These are phyloP conservation scores for Alectoria sarmentosa DNA, from an alignment of 495 filamentous ascomycete species.

Conservation along the genomic window DNA sequence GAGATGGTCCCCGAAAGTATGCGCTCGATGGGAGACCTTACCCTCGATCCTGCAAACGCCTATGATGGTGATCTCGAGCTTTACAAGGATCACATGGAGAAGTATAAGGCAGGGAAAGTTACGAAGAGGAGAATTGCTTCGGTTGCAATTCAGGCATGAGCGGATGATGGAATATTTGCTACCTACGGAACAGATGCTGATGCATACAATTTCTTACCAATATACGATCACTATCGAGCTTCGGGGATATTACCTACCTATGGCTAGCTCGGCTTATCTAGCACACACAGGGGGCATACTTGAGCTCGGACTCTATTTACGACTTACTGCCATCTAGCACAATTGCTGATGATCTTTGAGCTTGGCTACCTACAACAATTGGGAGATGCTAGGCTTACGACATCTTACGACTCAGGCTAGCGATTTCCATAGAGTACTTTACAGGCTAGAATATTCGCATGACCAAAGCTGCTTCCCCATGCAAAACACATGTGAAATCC, in stretches of 20 bases:
- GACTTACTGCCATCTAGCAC: neutral
- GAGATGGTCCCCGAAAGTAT: conserved; percentile 5
- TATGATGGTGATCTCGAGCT: conserved; percentile 21
- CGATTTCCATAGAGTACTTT: neutral
- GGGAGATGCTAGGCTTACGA: neutral
- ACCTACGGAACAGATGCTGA: neutral
- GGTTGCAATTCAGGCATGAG: neutral
- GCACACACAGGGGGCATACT: neutral
- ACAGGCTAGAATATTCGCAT: neutral
- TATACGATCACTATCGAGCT: neutral
- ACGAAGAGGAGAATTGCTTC: neutral
- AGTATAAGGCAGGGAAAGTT: neutral
- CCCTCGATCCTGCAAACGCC: neutral
- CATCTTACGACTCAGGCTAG: neutral
- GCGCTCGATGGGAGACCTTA: conserved; percentile 10
- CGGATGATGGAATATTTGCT: neutral
- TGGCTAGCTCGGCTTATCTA: neutral
- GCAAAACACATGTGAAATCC: neutral
- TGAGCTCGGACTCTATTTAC: neutral
- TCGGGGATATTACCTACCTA: neutral
- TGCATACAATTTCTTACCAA: neutral
- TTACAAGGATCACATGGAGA: conserved; percentile 32
- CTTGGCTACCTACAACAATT: neutral
- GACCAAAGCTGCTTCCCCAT: neutral
- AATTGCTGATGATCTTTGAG: neutral